Evolutionary conservation across 768 basidiomycete genomes (phyloP).

Genomic region (Phlebiopsis gigantea): DNA sequence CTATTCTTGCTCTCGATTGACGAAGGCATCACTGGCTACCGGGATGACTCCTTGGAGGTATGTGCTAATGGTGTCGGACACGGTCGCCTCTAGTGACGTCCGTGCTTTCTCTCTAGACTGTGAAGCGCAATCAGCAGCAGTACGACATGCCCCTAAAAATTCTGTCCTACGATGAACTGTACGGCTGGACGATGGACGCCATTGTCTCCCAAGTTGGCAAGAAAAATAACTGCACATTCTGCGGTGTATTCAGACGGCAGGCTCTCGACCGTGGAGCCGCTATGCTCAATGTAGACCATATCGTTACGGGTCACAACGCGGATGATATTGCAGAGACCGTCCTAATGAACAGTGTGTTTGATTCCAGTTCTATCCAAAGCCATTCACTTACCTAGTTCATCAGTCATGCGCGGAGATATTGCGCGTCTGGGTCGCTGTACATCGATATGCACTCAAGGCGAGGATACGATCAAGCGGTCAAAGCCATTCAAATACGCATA

Average conservation of each 20-base stretch:
- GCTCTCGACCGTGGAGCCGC: constrained; percentile 94
- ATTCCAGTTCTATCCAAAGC: neutral
- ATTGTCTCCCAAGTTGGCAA: constrained; percentile 92
- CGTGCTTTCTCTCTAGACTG: constrained; percentile 70
- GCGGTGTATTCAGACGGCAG: constrained; percentile 95
- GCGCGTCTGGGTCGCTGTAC: constrained; percentile 93
- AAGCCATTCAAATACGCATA: constrained; percentile 99
- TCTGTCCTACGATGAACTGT: constrained; percentile 90
- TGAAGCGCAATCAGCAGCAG: constrained; percentile 94
- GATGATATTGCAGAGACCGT: constrained; percentile 99
- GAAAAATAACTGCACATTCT: constrained; percentile 99
- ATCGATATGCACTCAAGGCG: constrained; percentile 89
- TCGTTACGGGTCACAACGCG: constrained; percentile 98
- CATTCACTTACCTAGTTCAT: neutral
- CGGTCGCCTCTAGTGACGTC: no score
- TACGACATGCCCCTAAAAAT: constrained; percentile 96
- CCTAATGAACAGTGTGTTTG: constrained; percentile 88
- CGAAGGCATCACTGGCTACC: constrained; percentile 96
- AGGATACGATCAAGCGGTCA: constrained; percentile 92
- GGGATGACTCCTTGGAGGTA: constrained; percentile 96
- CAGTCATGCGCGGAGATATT: constrained; percentile 98
- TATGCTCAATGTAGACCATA: constrained; percentile 87
- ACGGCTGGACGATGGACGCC: constrained; percentile 99
- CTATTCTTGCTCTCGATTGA: constrained; percentile 94
- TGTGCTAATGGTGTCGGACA: neutral